Conservation (phyloP, 2,329 filamentous ascomycete genomes). For the Fusarium annulatum region DNA sequence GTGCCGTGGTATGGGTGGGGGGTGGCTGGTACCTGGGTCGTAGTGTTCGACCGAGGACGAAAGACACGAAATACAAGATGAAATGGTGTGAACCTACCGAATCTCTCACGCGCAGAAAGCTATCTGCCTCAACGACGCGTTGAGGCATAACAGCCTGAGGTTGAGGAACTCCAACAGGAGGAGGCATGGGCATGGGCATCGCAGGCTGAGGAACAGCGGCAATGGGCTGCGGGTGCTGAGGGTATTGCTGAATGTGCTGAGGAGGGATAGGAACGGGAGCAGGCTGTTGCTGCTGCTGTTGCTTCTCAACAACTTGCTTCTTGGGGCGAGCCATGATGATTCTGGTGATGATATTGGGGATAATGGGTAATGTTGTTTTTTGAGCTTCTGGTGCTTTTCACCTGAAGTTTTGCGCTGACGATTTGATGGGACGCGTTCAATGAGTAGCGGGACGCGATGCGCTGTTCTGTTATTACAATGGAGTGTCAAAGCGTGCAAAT, state of each 20-base stretch:
- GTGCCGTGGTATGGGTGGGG: not conserved
- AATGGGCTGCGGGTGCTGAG: constrained; percentile 42
- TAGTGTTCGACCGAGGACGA: not conserved
- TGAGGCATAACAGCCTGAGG: constrained; percentile 40
- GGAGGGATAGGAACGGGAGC: constrained; percentile 48
- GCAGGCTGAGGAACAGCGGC: constrained; percentile 53
- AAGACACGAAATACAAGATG: not conserved
- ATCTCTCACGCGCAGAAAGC: constrained; percentile 84
- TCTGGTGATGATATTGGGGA: constrained; percentile 2
- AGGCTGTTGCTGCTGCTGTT: constrained; percentile 47
- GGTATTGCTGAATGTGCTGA: constrained; percentile 37
- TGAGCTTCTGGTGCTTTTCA: constrained; percentile 9
- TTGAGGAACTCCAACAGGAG: constrained; percentile 31
- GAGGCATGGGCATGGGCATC: constrained; percentile 51
- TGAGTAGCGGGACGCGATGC: constrained; percentile 33
- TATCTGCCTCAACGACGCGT: constrained; percentile 72
- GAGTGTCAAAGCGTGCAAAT: constrained; percentile 43
- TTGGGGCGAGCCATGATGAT: constrained; percentile 57
- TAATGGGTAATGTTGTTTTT: not conserved
- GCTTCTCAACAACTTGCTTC: constrained; percentile 53
- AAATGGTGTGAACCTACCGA: constrained; percentile 69
- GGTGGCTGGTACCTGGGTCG: not conserved
- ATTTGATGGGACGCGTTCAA: constrained; percentile 25
- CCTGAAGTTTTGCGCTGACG: constrained; percentile 10
- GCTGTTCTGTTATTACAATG: constrained; percentile 29